Evolutionary conservation across 2,329 filamentous ascomycete species (phyloP), one percentile per base, ranked within the genome.

Genomic region (Epichloe sylvatica): DNA sequence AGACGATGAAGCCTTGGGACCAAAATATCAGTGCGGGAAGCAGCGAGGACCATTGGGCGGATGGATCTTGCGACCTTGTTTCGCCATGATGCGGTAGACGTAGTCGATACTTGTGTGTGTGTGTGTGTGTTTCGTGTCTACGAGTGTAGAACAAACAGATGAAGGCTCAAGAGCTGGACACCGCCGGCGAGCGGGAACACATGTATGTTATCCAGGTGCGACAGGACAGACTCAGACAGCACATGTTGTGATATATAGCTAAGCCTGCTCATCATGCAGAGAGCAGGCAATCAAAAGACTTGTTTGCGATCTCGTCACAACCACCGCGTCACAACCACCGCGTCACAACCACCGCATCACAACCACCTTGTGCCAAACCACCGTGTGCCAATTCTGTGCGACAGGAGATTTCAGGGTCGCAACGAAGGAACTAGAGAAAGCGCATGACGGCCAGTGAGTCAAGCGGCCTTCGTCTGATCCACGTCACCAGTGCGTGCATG

Each of bases 21-120:
- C 44, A 36, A 38, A 44, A 35, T 11, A 30, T 23, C 5, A 46
- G 38, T 43, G 38, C 8, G 43, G 38, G 42, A 51, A 43, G 30
- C 33, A 46, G 42, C 43, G 50, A 49, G 30, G 43, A 51, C 17
- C 37, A 43, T 5, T 41, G 34, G 13, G 30, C 33, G 13, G 49
- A 43, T 15, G 33, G 30, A 34, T 7, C 8, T 17, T 45, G 13
- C 36, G 49, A 38, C 12, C 12, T 12, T 34, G 13, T 13, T 13
- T 39, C 25, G 35, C 41, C 37, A 47, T 45, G 46, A 44, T 45
- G 30, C 17, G 8, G n/a, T 19, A 12, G n/a, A 38, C 13, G 19
- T 40, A 19, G 36, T 33, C 33, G 9, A 9, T 13, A 23, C 35
- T 23, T 39, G 25, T 30, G 25, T 30, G 25, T 30, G 25, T 4